phyloP scores from a whole-genome alignment of 2,329 filamentous ascomycete genomes.

The Scolecobasidium constrictum region DNA sequence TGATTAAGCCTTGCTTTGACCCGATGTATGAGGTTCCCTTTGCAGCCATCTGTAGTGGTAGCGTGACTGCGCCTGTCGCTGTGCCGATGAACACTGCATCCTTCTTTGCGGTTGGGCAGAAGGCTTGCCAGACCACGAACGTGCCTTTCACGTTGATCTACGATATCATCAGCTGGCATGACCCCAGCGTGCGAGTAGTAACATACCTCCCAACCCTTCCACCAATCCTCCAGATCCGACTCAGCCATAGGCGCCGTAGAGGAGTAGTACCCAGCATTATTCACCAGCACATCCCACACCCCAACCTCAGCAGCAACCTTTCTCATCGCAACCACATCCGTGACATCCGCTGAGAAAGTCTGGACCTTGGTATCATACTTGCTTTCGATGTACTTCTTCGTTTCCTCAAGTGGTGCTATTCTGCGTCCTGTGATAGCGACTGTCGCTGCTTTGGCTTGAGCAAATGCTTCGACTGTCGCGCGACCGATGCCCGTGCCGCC shows the following conservation, averaged over 20 bases:
- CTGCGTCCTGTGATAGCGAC: constrained; percentile 34
- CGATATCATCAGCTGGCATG: neutral
- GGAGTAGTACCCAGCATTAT: constrained; percentile 4
- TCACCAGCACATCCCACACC: constrained; percentile 6
- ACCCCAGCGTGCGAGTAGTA: neutral
- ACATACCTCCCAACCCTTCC: constrained; percentile 3
- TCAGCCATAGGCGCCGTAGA: neutral
- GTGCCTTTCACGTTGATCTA: constrained; percentile 7
- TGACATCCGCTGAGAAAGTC: constrained; percentile 2
- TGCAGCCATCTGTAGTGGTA: neutral
- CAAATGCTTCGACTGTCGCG: constrained; percentile 32
- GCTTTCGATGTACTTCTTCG: constrained; percentile 5
- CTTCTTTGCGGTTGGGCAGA: neutral
- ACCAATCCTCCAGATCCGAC: constrained; percentile 3
- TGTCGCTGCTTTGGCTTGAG: constrained; percentile 30
- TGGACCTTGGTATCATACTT: constrained; percentile 2
- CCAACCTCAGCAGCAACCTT: constrained; percentile 6
- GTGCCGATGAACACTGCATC: neutral
- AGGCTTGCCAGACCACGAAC: constrained; percentile 1
- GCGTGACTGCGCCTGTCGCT: neutral
- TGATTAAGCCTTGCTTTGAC: constrained; percentile 23
- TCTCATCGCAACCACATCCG: constrained; percentile 5
- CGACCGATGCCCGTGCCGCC: constrained; percentile 36
- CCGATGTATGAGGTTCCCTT: constrained; percentile 21
- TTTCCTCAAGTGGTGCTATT: constrained; percentile 1